Percentiles rank a stretch among this genome's conserved stretches.
Conservation (phyloP, 163 green algal species). For the Trebouxiophyceae sp. region DNA sequence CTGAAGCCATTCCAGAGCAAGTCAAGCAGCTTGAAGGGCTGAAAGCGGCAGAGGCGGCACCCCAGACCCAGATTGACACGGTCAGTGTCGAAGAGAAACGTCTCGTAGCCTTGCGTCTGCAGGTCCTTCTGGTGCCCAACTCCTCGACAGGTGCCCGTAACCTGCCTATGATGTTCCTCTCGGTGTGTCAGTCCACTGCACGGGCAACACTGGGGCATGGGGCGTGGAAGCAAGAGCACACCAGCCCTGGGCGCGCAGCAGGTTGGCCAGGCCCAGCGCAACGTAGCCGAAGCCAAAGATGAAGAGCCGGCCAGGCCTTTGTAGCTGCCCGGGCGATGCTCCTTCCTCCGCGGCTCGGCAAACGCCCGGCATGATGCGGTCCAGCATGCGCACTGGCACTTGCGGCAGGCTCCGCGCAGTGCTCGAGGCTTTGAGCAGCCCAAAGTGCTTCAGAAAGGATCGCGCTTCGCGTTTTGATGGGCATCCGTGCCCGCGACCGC, state of each 20-base stretch:
- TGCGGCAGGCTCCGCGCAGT: neutral
- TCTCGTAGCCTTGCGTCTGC: neutral
- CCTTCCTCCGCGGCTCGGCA: too few species aligned
- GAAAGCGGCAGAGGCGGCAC: neutral
- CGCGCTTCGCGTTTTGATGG: neutral
- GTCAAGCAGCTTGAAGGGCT: neutral
- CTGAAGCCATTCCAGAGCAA: neutral
- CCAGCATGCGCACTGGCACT: too few species aligned
- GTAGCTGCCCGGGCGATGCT: too few species aligned
- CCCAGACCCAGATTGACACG: neutral
- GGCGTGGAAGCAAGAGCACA: neutral
- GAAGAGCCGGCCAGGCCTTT: constrained; percentile 14
- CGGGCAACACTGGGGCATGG: neutral
- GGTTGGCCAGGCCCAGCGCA: constrained; percentile 16
- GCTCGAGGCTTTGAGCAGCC: neutral
- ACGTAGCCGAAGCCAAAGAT: constrained; percentile 42
- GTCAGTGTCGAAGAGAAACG: neutral
- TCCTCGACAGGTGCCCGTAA: neutral
- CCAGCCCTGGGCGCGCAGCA: constrained; percentile 10
- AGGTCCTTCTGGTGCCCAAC: neutral
- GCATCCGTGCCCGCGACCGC: too few species aligned
- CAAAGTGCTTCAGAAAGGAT: neutral
- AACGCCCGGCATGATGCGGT: too few species aligned
- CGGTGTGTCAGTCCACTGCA: neutral
- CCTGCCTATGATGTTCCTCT: neutral